These are phyloP conservation scores for Viridothelium virens DNA, from an alignment of 495 filamentous ascomycete genomes.

Conservation along the genomic window DNA sequence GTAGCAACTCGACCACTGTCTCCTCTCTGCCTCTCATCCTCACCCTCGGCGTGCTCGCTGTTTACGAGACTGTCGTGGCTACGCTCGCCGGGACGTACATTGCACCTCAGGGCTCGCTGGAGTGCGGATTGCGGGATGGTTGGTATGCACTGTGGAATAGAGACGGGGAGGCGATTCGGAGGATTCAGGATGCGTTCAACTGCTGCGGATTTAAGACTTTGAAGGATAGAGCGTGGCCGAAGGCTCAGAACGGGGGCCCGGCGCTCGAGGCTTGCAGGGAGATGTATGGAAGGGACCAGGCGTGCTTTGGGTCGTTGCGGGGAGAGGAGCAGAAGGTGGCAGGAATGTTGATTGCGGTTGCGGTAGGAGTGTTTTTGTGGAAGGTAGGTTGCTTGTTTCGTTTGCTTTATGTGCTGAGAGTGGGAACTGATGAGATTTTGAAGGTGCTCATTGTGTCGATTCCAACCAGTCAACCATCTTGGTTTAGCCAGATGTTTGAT, in stretches of 20 bases:
- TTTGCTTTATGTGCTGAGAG: neutral
- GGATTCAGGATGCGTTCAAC: conserved; percentile 55
- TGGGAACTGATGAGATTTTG: neutral
- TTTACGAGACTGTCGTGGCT: conserved; percentile 44
- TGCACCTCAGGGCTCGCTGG: conserved; percentile 39
- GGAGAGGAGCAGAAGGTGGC: conserved; percentile 32
- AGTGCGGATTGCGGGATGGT: conserved; percentile 45
- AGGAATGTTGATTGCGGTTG: conserved; percentile 30
- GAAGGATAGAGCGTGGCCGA: conserved; percentile 53
- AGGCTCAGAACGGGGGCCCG: conserved; percentile 29
- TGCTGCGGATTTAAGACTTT: conserved; percentile 57
- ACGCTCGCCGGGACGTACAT: conserved; percentile 51
- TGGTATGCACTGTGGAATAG: conserved; percentile 47
- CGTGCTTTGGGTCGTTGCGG: conserved; percentile 28
- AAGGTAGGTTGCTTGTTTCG: conserved; percentile 21
- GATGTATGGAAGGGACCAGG: conserved; percentile 17
- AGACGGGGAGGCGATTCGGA: conserved; percentile 44
- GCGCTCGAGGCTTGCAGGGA: conserved; percentile 18
- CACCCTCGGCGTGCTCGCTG: conserved; percentile 41
- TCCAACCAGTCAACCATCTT: conserved; percentile 6
- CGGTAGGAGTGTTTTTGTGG: conserved; percentile 21
- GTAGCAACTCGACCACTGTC: conserved; percentile 31
- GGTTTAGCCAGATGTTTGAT: conserved; percentile 10
- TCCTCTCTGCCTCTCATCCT: conserved; percentile 16
- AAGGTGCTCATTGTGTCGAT: conserved; percentile 5